A percentile compares a stretch with the other conserved stretches of the same genome.
Evolutionary conservation across 2,329 filamentous ascomycete genomes (phyloP).

Genomic region (Trichocomaceae sp.): DNA sequence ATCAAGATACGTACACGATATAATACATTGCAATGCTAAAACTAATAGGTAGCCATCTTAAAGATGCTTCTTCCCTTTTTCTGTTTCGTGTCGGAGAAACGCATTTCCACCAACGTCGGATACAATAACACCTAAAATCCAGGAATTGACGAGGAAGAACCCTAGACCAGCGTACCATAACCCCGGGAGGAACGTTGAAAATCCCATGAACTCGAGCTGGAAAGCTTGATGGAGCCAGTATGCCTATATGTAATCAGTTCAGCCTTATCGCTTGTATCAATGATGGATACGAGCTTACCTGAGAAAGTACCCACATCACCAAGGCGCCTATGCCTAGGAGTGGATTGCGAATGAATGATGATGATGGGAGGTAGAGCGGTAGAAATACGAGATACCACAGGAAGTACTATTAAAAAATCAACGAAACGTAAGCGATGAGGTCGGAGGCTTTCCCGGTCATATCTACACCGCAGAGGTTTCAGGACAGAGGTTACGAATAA

Average conservation of each 20-base stretch:
- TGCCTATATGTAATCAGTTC: constrained; percentile 33
- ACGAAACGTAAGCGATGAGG: neutral
- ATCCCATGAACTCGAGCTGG: constrained; percentile 69
- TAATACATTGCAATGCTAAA: neutral
- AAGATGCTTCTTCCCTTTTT: neutral
- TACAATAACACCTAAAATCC: constrained; percentile 77
- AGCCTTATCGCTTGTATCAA: neutral
- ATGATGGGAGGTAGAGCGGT: constrained; percentile 79
- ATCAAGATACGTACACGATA: neutral
- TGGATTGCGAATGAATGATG: constrained; percentile 59
- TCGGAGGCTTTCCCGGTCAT: neutral
- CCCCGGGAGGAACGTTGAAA: constrained; percentile 77
- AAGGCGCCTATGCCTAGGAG: constrained; percentile 59
- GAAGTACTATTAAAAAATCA: constrained; percentile 66
- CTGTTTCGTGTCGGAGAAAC: neutral
- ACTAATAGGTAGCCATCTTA: neutral
- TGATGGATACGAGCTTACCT: constrained; percentile 39
- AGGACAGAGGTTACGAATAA: constrained; percentile 13
- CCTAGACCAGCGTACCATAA: constrained; percentile 67
- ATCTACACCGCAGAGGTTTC: neutral
- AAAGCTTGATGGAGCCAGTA: constrained; percentile 71
- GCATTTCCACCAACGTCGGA: constrained; percentile 47
- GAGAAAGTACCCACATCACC: constrained; percentile 65
- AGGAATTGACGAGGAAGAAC: constrained; percentile 83
- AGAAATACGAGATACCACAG: constrained; percentile 95